Evolutionary conservation across 306 rosid genomes (phyloP).

Genomic region (Cicer bijugum): DNA sequence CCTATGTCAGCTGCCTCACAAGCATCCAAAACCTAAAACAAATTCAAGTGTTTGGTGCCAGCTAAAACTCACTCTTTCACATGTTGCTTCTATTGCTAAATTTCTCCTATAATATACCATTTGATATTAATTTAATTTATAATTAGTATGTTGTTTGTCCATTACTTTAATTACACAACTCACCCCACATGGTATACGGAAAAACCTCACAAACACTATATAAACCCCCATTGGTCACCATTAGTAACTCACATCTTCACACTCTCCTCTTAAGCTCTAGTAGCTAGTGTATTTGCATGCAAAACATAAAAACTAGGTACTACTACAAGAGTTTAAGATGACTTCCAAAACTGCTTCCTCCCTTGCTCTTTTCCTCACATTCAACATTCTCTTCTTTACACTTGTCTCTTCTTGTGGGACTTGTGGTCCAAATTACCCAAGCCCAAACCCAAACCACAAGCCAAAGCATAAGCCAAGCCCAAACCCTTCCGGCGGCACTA

Average conservation of each 20-base stretch:
- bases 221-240: conserved; percentile 7
- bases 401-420: conserved; percentile 61
- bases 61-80: conserved; percentile 31
- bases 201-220: conserved; percentile 10
- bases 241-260: not conserved
- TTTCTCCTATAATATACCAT: not conserved
- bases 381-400: conserved; percentile 77
- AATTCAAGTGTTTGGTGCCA: conserved; percentile 6
- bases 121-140: not conserved
- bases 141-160: not conserved
- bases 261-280: conserved; percentile 33
- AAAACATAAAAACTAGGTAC: not conserved
- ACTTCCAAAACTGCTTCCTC: conserved; percentile 63
- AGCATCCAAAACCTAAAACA: conserved; percentile 30
- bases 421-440: conserved; percentile 37
- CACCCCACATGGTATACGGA: conserved; percentile 20
- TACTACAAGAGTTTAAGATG: conserved; percentile 49
- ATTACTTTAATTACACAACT: conserved; percentile 12
- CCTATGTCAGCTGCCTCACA: conserved; percentile 12
- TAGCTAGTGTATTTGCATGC: conserved; percentile 17
- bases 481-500: not conserved
- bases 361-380: conserved; percentile 64
- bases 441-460: conserved; percentile 38
- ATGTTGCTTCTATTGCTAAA: conserved; percentile 30
- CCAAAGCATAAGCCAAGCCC: conserved; percentile 45